Conservation (phyloP, 1,284 basidiomycete species). For the Kalmanozyma brasiliensis region DNA sequence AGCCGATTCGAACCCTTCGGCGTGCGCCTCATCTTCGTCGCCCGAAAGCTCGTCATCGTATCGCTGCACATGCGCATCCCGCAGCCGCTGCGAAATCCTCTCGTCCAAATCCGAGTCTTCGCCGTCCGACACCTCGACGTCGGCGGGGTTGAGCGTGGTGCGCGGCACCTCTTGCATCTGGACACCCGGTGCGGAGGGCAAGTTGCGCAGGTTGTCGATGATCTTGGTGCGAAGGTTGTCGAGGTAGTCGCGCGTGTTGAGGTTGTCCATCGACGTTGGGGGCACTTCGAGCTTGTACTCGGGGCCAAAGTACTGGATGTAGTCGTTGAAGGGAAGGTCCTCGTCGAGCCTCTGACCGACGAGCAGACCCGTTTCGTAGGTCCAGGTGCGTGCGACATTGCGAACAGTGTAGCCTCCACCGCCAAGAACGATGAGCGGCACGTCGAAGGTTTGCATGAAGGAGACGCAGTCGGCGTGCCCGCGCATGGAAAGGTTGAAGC, state of each 20-base stretch:
- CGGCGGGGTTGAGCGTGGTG: constrained; percentile 72
- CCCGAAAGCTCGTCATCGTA: constrained; percentile 64
- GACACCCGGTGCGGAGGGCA: constrained; percentile 86
- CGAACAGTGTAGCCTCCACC: constrained; percentile 93
- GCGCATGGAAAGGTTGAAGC: constrained; percentile 94
- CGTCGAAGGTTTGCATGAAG: constrained; percentile 83
- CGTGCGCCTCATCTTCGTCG: constrained; percentile 41
- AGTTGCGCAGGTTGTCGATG: constrained; percentile 79
- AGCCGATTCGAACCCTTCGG: constrained; percentile 8
- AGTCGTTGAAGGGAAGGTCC: constrained; percentile 88
- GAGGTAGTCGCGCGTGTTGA: constrained; percentile 85
- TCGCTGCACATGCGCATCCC: constrained; percentile 59
- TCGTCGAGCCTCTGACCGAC: constrained; percentile 85
- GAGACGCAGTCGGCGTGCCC: constrained; percentile 90
- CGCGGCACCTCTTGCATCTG: constrained; percentile 85
- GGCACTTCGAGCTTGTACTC: constrained; percentile 91
- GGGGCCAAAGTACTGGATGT: constrained; percentile 98
- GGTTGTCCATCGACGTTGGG: constrained; percentile 91
- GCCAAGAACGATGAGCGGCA: constrained; percentile 90
- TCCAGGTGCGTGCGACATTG: constrained; percentile 95
- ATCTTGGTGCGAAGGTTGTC: constrained; percentile 80
- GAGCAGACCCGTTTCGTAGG: constrained; percentile 94
- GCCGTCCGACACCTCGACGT: constrained; percentile 68
- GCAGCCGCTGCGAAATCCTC: constrained; percentile 61
- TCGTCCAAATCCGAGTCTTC: constrained; percentile 69